Evolutionary conservation across 2,329 filamentous ascomycete species (phyloP), one percentile per base, ranked within the genome.

Genomic region (Chaetoscypha palmicola): DNA sequence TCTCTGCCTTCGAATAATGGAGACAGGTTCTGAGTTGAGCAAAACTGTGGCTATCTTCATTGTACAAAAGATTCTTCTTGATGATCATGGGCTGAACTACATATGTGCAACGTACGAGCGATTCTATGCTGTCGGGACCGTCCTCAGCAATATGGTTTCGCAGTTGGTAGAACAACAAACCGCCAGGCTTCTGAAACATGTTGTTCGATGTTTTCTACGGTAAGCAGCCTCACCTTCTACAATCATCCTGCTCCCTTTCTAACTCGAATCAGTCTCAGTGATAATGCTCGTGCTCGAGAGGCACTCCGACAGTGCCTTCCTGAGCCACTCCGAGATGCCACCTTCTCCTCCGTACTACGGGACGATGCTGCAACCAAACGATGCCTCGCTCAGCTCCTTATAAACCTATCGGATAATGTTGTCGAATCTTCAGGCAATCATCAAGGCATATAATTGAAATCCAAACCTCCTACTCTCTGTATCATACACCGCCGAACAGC

Each of bases 31-130:
- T 1, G 92, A 98, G 67, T 76, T 98, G 48, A 96, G 89, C 73
- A 98, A 98, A 73, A 98, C 92, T 0, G 92, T 98, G 11, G 92
- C 92, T 46, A 98, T 98, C 59, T 98, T 98, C 71, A 98, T 98
- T 58, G 92, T 98, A 14, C 92, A 98, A 68, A 98, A 98, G 74
- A 98, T 98, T 20, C 70, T 98, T 41, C 77, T 98, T 2, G 92
- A 98, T 62, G 92, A 98, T 59, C 91, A 94, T 58, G 92, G 92
- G 3, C 76, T 98, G 50, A 92, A 92, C 60, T 98, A 98, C 66
- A 98, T 98, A 47, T 98, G 92, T 68, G 91, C 94, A 53, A 98
- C 92, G 1, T 98, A 98, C 59, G 92, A 98, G 71, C 79, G 92
- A 16, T 98, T 98, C 68, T 98, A 97, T 58, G 92, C 92, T 5